Percentiles rank a stretch among this genome's conserved stretches.
Evolutionary conservation across 805 yeast genomes (phyloP).

Genomic region (Hanseniaspora hatyaiensis): DNA sequence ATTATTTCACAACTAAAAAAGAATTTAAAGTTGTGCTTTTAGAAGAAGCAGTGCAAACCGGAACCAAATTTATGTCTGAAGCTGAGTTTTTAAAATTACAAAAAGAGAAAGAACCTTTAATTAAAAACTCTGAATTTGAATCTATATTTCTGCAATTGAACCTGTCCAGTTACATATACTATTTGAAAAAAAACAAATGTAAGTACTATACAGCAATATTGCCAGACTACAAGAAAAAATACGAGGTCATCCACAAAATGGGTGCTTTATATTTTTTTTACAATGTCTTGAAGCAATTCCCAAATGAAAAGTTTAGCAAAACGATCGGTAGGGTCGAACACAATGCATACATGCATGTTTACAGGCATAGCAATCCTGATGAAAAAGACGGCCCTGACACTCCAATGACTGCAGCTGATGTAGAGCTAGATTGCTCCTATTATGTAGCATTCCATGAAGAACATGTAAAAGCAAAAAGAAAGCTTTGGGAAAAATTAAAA

Average conservation of each 20-base stretch:
- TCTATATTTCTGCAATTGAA: neutral
- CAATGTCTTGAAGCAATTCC: constrained; percentile 9
- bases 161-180: neutral
- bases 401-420: neutral
- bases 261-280: neutral
- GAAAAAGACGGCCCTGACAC: neutral
- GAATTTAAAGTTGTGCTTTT: neutral
- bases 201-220: neutral
- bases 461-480: too few species aligned
- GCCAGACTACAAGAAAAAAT: neutral
- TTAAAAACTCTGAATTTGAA: neutral
- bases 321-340: constrained; percentile 1
- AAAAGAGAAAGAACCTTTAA: neutral
- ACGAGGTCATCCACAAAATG: neutral
- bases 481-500: neutral
- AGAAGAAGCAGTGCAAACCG: neutral
- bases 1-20: too few species aligned
- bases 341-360: constrained; percentile 11
- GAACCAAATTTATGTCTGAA: neutral
- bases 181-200: neutral
- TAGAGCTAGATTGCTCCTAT: neutral
- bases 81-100: neutral
- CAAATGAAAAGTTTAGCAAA: neutral
- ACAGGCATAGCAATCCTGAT: neutral
- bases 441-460: neutral